phyloP scores from a whole-genome alignment of 2,329 filamentous ascomycete species.

The Fusarium sp. region DNA sequence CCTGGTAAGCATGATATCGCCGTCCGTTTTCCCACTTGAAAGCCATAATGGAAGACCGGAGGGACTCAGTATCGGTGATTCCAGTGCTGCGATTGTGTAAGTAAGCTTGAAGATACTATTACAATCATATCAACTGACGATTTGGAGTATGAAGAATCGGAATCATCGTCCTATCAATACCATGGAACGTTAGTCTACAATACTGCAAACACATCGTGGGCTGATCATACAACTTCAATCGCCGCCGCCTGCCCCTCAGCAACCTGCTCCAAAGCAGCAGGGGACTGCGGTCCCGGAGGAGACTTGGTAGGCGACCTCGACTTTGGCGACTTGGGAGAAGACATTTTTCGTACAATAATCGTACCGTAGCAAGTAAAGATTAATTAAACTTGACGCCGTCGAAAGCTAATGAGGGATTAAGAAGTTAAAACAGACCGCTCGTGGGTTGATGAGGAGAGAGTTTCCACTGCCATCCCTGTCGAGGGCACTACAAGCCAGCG shows the following conservation, averaged over 20 bases:
- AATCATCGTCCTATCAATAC: constrained; percentile 16
- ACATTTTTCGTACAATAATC: constrained; percentile 15
- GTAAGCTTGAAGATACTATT: rapidly evolving
- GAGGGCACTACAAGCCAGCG: background rate
- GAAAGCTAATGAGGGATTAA: constrained; percentile 4
- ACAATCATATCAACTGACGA: background rate
- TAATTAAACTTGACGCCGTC: background rate
- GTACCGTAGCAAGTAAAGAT: background rate
- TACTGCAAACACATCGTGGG: rapidly evolving
- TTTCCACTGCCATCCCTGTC: background rate
- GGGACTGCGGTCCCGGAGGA: background rate
- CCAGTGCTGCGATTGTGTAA: background rate
- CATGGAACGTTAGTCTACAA: background rate
- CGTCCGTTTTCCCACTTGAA: constrained; percentile 61
- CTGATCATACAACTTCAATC: constrained; percentile 29
- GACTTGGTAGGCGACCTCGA: constrained; percentile 5
- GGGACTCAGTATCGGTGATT: constrained; percentile 37
- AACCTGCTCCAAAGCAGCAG: background rate
- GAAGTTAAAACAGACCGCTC: background rate
- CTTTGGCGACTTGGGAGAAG: constrained; percentile 14
- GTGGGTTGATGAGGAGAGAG: background rate
- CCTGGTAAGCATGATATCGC: constrained; percentile 61
- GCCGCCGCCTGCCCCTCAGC: background rate
- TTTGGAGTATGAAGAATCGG: constrained; percentile 33
- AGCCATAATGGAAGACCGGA: constrained; percentile 35